Evolutionary conservation across 306 rosid species (phyloP), one percentile per base, ranked within the genome.

Genomic region (Quercus dentata): DNA sequence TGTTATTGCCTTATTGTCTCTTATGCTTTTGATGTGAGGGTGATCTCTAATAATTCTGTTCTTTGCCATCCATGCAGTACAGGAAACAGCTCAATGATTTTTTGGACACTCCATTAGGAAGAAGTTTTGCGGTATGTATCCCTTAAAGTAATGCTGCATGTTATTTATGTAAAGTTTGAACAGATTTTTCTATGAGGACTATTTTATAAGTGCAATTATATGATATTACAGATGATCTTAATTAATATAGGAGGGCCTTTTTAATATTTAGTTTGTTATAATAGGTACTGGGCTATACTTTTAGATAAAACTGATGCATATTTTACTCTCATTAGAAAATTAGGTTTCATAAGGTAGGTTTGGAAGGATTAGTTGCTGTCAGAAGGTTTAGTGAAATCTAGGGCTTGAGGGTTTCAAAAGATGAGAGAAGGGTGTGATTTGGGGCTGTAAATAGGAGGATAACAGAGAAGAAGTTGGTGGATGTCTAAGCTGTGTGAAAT

Each of bases 91-190:
- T 92, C 23, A 78, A 56, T 81, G 87, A 72, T 21, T 85, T 93
- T 78, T 69, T 91, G 76, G 89, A 87, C 28, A 90, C 96, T 58
- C 98, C 98, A 6, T 5, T 95, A 1, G 98, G 97, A 57, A 95
- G 78, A 84, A 88, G 96, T 83, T 78, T 80, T 57, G 85, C 87
- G 17, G 98, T 93, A 69, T 85, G 97, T 80, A 63, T 59, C 28
- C 33, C 58, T 54, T 18, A 19, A 49, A 12, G 10, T 23, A 31
- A 11, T 75, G 64, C 17, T 19, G 46, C 28, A 28, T 17, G n/a
- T 54, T 67, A 13, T 71, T 69, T 69, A 15, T 4, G 2, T 49
- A 0, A 19, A 67, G 51, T 67, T 15, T 67, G 4, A 21, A 65
- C 35, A 46, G 72, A 19, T 20, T 67, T 33, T 35, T 67, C 72